phyloP scores from a whole-genome alignment of 352 stramenopile genomes.

The Pythium oligandrum region DNA sequence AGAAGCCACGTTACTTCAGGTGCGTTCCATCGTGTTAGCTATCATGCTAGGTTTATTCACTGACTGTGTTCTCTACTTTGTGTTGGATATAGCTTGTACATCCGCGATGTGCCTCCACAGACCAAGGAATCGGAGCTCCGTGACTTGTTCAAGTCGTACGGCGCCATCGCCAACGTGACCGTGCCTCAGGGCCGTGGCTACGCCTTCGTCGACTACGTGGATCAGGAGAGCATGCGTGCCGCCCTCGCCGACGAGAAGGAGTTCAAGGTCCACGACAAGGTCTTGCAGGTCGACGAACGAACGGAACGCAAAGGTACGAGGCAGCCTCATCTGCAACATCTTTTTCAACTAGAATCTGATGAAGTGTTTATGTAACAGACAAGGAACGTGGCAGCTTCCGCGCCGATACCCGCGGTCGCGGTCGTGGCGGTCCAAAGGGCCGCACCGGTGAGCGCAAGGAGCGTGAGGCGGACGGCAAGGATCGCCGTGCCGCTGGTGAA shows the following conservation, averaged over 20 bases:
- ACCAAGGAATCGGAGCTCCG: slow-evolving; percentile 71
- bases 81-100: slow-evolving; percentile 51
- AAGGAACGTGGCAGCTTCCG: slow-evolving; percentile 54
- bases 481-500: slow-evolving; percentile 18
- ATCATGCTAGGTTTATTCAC: background rate
- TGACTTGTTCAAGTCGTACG: slow-evolving; percentile 77
- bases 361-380: slow-evolving; percentile 11
- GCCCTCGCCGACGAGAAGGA: slow-evolving; percentile 56
- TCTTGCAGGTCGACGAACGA: slow-evolving; percentile 69
- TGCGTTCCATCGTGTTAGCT: slow-evolving; percentile 5
- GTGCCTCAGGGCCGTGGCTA: slow-evolving; percentile 52
- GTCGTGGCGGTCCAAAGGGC: slow-evolving; percentile 43
- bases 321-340: background rate
- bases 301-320: slow-evolving; percentile 62
- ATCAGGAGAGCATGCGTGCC: slow-evolving; percentile 72
- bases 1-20: slow-evolving; percentile 43
- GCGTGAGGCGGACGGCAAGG: slow-evolving; percentile 47
- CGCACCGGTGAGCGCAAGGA: slow-evolving; percentile 56
- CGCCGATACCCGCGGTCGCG: slow-evolving; percentile 40
- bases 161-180: slow-evolving; percentile 66
- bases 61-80: slow-evolving; percentile 2
- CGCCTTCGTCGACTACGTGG: slow-evolving; percentile 82
- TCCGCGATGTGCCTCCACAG: slow-evolving; percentile 68
- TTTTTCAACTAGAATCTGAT: too few relatives aligned
- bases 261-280: slow-evolving; percentile 76